These are phyloP conservation scores for Candolleomyces eurysporus DNA, from an alignment of 768 basidiomycete species.

Conservation along the genomic window DNA sequence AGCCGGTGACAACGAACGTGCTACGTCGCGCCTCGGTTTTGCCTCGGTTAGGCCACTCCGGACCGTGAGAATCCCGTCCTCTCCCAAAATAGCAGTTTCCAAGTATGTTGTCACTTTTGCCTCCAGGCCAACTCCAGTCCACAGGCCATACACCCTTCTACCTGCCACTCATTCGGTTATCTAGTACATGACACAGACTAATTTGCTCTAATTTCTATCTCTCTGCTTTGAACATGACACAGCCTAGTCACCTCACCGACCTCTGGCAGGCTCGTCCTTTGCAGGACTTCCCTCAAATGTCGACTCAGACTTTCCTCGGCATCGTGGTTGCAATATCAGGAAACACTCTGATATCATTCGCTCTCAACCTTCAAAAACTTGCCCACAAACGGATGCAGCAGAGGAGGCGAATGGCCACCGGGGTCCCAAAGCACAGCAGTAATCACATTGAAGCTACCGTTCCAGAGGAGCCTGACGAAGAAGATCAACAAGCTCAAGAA, in stretches of 20 bases:
- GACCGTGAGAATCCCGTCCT: too few species aligned
- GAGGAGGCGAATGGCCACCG: conserved; percentile 15
- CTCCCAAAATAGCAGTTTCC: too few species aligned
- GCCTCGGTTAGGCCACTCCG: too few species aligned
- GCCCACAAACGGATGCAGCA: conserved; percentile 68
- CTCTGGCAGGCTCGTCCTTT: not conserved
- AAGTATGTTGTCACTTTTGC: too few species aligned
- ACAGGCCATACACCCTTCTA: too few species aligned
- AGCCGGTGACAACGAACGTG: not conserved
- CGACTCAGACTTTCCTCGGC: conserved; percentile 61
- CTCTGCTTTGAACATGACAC: not conserved
- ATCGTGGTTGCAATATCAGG: conserved; percentile 82
- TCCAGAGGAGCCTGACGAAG: conserved; percentile 2
- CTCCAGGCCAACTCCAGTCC: too few species aligned
- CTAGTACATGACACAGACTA: not conserved
- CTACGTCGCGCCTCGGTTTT: too few species aligned
- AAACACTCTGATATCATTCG: conserved; percentile 86
- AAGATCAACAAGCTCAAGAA: conserved; percentile 2
- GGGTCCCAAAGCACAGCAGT: not conserved
- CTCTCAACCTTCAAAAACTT: conserved; percentile 90
- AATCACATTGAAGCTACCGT: not conserved
- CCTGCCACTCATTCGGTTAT: too few species aligned
- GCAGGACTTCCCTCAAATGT: conserved; percentile 51
- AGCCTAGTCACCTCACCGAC: not conserved
- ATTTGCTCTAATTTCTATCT: not conserved